Evolutionary conservation across 108 stramenopile genomes (phyloP).

Genomic region (Pseudonitzschia multistriata): DNA sequence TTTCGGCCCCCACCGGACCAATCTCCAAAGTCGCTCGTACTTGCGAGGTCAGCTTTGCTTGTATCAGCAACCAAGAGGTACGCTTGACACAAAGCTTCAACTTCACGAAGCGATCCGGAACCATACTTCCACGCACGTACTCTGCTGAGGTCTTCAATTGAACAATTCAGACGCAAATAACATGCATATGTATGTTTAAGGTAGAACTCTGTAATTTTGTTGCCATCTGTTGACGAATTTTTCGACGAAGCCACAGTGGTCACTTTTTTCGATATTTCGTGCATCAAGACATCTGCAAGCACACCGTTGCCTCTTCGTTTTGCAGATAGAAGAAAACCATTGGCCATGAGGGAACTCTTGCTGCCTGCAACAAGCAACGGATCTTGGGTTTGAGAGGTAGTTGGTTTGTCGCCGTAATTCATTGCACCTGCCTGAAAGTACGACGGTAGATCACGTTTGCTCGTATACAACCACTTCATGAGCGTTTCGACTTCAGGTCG

Average conservation of each 20-base stretch:
- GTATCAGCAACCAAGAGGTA: constrained; percentile 36
- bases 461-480: constrained; percentile 38
- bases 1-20: constrained; percentile 44
- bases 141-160: constrained; percentile 46
- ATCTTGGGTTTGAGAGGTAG: constrained; percentile 49
- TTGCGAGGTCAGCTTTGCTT: not conserved
- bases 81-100: constrained; percentile 58
- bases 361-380: constrained; percentile 33
- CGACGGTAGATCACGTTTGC: constrained; percentile 66
- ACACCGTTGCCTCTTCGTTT: constrained; percentile 60
- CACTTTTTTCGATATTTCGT: constrained; percentile 39
- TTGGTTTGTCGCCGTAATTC: constrained; percentile 42
- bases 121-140: constrained; percentile 34
- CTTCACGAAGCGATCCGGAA: constrained; percentile 42
- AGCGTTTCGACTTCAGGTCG: constrained; percentile 59
- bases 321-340: constrained; percentile 49
- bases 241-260: not conserved
- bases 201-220: constrained; percentile 37
- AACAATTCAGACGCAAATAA: constrained; percentile 67
- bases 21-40: constrained; percentile 37
- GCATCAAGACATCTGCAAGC: constrained; percentile 54
- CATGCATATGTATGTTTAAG: constrained; percentile 61
- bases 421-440: constrained; percentile 72
- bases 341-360: constrained; percentile 17
- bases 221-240: constrained; percentile 20